Conservation (phyloP, 2,329 filamentous ascomycete species). For the Venturia effusa region DNA sequence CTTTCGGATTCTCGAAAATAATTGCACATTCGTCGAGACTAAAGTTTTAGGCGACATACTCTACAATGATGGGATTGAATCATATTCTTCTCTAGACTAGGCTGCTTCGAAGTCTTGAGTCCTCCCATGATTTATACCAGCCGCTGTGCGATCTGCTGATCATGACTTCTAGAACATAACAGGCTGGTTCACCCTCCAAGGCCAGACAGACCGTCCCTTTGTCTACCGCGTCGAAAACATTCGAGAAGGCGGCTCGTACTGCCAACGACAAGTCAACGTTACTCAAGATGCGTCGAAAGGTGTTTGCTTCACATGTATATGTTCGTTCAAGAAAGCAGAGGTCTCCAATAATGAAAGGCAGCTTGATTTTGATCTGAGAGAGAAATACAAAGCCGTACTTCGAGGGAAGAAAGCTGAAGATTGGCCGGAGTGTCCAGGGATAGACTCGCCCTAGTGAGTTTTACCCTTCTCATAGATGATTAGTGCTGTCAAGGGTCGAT, state of each 20-base stretch:
- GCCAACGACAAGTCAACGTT: conserved; percentile 41
- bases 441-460: conserved; percentile 24
- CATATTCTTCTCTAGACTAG: neutral
- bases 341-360: conserved; percentile 23
- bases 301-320: conserved; percentile 41
- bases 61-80: neutral
- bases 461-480: neutral
- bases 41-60: neutral
- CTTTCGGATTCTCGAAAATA: too few species aligned
- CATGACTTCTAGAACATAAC: conserved; percentile 34
- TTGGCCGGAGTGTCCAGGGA: conserved; percentile 22
- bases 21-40: neutral
- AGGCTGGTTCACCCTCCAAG: conserved; percentile 41
- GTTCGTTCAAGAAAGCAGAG: conserved; percentile 41
- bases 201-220: conserved; percentile 37
- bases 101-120: neutral
- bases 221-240: conserved; percentile 40
- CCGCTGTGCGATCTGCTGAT: neutral
- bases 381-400: conserved; percentile 25
- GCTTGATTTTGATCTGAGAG: conserved; percentile 23
- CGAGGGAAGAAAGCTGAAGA: conserved; percentile 20
- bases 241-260: conserved; percentile 41
- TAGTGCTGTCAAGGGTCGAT: conserved; percentile 14
- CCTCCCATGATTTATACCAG: neutral
- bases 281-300: conserved; percentile 33